A percentile compares a stretch with the other conserved stretches of the same genome.
phyloP scores from a whole-genome alignment of 2,329 filamentous ascomycete genomes.

The Cladophialophora immunda region DNA sequence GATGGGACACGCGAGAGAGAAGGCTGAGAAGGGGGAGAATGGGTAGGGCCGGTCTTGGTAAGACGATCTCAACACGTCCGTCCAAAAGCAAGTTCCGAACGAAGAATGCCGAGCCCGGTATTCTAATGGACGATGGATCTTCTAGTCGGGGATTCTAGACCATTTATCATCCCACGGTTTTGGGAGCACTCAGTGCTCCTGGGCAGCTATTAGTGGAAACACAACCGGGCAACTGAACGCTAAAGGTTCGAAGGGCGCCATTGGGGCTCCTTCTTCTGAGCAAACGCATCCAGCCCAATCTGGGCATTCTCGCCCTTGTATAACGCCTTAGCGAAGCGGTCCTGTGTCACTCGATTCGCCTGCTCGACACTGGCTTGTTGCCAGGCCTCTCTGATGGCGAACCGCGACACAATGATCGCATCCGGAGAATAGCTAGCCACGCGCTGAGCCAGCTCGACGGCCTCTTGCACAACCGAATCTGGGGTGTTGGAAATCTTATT shows the following conservation, averaged over 20 bases:
- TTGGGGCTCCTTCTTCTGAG: constrained; percentile 74
- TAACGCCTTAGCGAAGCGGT: constrained; percentile 13
- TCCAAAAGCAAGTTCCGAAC: too few relatives aligned
- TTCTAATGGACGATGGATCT: too few relatives aligned
- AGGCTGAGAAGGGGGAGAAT: too few relatives aligned
- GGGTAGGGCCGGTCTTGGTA: too few relatives aligned
- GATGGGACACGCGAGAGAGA: too few relatives aligned
- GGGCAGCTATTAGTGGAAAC: too few relatives aligned
- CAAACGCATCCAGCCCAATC: constrained; percentile 77
- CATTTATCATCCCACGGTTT: too few relatives aligned
- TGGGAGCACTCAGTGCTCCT: too few relatives aligned
- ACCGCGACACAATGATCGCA: constrained; percentile 73
- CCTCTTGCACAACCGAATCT: constrained; percentile 38
- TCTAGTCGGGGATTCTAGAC: too few relatives aligned
- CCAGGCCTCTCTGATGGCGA: constrained; percentile 76
- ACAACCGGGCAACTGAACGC: too few relatives aligned
- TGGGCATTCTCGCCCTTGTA: constrained; percentile 68
- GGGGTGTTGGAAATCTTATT: constrained; percentile 45
- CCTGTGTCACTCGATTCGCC: constrained; percentile 59
- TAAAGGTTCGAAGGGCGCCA: constrained; percentile 64
- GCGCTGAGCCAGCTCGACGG: constrained; percentile 59
- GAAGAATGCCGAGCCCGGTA: too few relatives aligned
- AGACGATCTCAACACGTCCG: too few relatives aligned
- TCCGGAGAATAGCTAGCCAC: constrained; percentile 76
- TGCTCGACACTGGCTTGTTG: constrained; percentile 72